Evolutionary conservation across 441 rosid genomes (phyloP), one percentile per base, ranked within the genome.

Genomic region (Viola pubescens): DNA sequence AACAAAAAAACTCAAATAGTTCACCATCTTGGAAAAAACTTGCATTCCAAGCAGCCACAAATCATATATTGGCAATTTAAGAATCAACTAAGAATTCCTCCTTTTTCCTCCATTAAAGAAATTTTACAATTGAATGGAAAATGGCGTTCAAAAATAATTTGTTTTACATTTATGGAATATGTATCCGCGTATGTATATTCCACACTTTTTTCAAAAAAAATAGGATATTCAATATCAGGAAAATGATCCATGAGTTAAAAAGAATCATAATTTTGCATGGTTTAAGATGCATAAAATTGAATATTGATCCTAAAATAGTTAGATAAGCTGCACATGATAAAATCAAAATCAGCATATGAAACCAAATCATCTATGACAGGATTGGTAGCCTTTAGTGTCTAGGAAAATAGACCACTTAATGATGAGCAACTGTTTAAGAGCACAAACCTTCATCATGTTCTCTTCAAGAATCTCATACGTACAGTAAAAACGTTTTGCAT

Each of bases 401-500:
- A 52, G 37, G 48, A 54, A 54, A 53, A 47, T 34, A 69, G 59
- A 14, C 9, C 41, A 54, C 41, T 53, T 43, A 59, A 52, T 46
- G 40, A 9, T 48, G 34, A 19, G 37, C 26, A 49, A 59, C 53
- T 44, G 13, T 40, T 10, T 44, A 61, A 51, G 63, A 55, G 69
- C 49, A 41, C 81, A 60, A n/a, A 90, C 99, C 94, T 90, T 80
- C 62, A 44, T 73, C 85, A 88, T 83, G 72, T 76, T 81, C 74
- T 86, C 88, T 74, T 82, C 81, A 53, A 90, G 85, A 56, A 84
- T 77, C 72, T 88, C 95, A 38, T 85, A 80, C 43, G 97, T 88
- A 70, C 79, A 80, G 70, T 84, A 84, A 75, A 75, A 94, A 11
- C 91, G 81, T 81, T 87, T 94, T 54, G 83, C 80, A 73, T 85